phyloP scores from a whole-genome alignment of 495 filamentous ascomycete genomes.

The Penicillium macrosclerotiorum region DNA sequence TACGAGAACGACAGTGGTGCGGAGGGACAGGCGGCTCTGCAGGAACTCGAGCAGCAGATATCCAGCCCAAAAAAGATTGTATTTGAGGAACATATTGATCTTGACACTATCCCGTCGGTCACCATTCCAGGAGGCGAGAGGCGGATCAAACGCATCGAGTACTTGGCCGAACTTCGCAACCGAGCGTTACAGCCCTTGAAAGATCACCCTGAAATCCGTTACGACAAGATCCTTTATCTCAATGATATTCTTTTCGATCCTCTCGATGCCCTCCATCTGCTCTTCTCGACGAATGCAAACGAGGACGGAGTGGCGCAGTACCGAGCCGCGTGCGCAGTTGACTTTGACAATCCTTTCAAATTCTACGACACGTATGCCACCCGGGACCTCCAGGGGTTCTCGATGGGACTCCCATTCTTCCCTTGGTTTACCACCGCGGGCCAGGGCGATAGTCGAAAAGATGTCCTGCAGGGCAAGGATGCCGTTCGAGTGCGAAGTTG shows the following conservation, averaged over 20 bases:
- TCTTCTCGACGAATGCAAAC: conserved; percentile 71
- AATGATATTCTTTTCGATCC: conserved; percentile 77
- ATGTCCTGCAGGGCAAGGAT: conserved; percentile 61
- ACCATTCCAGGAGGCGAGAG: conserved; percentile 59
- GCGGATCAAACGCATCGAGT: conserved; percentile 69
- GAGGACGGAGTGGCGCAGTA: conserved; percentile 59
- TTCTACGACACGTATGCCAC: conserved; percentile 84
- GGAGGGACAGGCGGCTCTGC: conserved; percentile 43
- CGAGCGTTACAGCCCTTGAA: conserved; percentile 63
- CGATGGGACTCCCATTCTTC: conserved; percentile 67
- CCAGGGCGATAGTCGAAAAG: conserved; percentile 51
- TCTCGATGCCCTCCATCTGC: conserved; percentile 64
- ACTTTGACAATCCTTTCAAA: conserved; percentile 74
- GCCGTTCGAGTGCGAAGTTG: conserved; percentile 73
- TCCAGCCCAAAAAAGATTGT: conserved; percentile 55
- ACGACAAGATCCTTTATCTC: conserved; percentile 70
- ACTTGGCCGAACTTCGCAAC: conserved; percentile 76
- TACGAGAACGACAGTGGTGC: conserved; percentile 72
- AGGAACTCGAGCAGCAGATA: conserved; percentile 38
- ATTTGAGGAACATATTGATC: conserved; percentile 51
- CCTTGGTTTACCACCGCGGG: conserved; percentile 70
- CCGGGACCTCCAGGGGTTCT: conserved; percentile 69
- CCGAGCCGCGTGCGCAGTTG: conserved; percentile 76
- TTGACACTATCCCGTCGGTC: conserved; percentile 52
- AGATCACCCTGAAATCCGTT: conserved; percentile 38